A percentile compares a stretch with the other conserved stretches of the same genome.
phyloP scores from a whole-genome alignment of 2,329 filamentous ascomycete genomes.

The Coniella vitis region DNA sequence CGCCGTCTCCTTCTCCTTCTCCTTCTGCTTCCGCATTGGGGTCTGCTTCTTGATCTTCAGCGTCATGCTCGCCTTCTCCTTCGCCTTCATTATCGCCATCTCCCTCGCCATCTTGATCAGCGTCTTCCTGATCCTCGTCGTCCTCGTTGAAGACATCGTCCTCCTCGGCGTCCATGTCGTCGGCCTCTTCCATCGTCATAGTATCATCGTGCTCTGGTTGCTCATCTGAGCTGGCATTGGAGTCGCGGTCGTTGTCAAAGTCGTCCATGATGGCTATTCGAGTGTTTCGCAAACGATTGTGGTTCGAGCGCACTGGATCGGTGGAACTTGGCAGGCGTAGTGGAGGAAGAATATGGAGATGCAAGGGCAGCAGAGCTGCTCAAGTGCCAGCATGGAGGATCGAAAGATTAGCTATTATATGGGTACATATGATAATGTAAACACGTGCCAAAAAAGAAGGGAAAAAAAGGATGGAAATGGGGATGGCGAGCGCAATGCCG shows the following conservation, averaged over 20 bases:
- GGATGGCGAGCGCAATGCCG: too few relatives aligned
- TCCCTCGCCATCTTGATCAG: slow-evolving; percentile 28
- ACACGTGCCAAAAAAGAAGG: too few relatives aligned
- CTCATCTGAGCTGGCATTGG: slow-evolving; percentile 37
- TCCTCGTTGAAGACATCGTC: slow-evolving; percentile 32
- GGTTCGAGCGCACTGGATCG: too few relatives aligned
- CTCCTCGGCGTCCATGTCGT: slow-evolving; percentile 30
- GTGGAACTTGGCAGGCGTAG: too few relatives aligned
- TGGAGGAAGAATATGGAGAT: too few relatives aligned
- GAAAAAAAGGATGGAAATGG: too few relatives aligned
- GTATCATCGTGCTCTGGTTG: slow-evolving; percentile 34
- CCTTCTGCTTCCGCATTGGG: slow-evolving; percentile 33
- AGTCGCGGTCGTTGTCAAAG: slow-evolving; percentile 25
- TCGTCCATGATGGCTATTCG: slow-evolving; percentile 31
- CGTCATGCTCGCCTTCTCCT: slow-evolving; percentile 33
- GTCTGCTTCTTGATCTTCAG: slow-evolving; percentile 27
- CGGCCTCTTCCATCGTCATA: slow-evolving; percentile 26
- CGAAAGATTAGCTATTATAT: too few relatives aligned
- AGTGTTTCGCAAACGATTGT: neutral
- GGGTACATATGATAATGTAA: too few relatives aligned
- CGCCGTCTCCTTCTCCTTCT: slow-evolving; percentile 16
- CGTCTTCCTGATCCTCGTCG: slow-evolving; percentile 23
- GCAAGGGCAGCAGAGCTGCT: too few relatives aligned
- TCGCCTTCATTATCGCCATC: slow-evolving; percentile 32
- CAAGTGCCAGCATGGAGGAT: too few relatives aligned